Evolutionary conservation across 1,284 basidiomycete genomes (phyloP).

Genomic region (Rhodotorula sp.): DNA sequence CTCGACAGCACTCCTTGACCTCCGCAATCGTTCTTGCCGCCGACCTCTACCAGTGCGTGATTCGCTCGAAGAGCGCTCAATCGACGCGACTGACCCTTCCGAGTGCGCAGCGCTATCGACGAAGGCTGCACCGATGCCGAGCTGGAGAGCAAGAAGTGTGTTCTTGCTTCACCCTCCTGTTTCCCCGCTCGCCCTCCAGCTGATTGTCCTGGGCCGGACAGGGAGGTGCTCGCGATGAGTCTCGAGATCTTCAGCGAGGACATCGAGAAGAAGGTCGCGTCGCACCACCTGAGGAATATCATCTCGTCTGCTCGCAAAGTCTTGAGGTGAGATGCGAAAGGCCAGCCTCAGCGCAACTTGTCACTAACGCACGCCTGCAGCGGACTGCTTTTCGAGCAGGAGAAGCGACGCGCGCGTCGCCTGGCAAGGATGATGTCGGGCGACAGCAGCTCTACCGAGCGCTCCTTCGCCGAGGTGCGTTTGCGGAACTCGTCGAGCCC

Average conservation of each 20-base stretch:
- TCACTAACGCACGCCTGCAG: background rate
- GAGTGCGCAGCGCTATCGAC: slow-evolving; percentile 15
- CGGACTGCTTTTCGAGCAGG: slow-evolving; percentile 19
- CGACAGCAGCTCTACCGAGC: background rate
- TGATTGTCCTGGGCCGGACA: background rate
- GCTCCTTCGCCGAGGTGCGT: slow-evolving; percentile 26
- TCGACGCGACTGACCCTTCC: background rate
- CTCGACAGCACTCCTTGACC: slow-evolving; percentile 1
- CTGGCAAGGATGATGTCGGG: background rate
- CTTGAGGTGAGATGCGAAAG: background rate
- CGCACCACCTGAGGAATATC: slow-evolving; percentile 6
- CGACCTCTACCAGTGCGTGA: slow-evolving; percentile 28
- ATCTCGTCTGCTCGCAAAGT: slow-evolving; percentile 15
- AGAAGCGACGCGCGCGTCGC: slow-evolving; percentile 5
- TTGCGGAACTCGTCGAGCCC: too few relatives aligned
- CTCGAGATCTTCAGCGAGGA: slow-evolving; percentile 24
- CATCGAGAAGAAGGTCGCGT: background rate
- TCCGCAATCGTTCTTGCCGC: slow-evolving; percentile 33
- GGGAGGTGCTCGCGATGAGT: slow-evolving; percentile 15
- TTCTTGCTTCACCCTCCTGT: background rate
- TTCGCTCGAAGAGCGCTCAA: background rate
- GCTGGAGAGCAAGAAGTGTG: slow-evolving; percentile 20
- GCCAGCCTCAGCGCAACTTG: background rate
- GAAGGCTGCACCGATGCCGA: slow-evolving; percentile 5
- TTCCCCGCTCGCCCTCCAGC: background rate